Evolutionary conservation across 2,329 filamentous ascomycete species (phyloP).

Genomic region (Corniculantispora saksenae): DNA sequence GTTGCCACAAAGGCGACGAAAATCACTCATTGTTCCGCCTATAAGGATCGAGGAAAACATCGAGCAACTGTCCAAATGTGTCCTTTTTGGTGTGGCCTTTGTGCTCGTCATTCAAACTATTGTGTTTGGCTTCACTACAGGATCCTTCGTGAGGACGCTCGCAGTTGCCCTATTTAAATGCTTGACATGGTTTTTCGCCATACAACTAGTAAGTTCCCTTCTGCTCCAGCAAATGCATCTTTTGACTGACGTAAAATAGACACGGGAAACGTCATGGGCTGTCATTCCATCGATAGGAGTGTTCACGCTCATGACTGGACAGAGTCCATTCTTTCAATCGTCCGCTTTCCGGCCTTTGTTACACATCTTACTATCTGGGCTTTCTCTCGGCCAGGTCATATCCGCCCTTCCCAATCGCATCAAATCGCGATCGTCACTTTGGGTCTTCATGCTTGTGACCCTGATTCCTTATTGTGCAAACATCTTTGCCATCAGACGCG

Average conservation of each 20-base stretch:
- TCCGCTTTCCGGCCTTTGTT: conserved; percentile 26
- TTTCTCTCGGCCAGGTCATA: conserved; percentile 35
- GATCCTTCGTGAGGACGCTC: not conserved
- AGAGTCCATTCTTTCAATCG: conserved; percentile 12
- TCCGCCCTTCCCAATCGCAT: conserved; percentile 33
- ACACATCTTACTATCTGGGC: conserved; percentile 30
- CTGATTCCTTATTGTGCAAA: conserved; percentile 35
- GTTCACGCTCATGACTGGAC: conserved; percentile 11
- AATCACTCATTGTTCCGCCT: not conserved
- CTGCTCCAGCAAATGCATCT: fast-evolving
- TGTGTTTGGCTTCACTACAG: conserved; percentile 24
- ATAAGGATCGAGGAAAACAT: conserved; percentile 30
- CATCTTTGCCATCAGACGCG: conserved; percentile 25
- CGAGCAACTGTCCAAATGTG: conserved; percentile 27
- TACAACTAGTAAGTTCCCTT: conserved; percentile 31
- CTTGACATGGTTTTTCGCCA: conserved; percentile 37
- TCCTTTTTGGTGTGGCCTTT: conserved; percentile 26
- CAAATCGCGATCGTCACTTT: conserved; percentile 31
- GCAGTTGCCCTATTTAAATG: conserved; percentile 29
- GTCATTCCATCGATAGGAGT: conserved; percentile 12
- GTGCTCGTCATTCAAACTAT: conserved; percentile 23
- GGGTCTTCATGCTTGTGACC: conserved; percentile 33
- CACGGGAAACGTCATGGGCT: conserved; percentile 23
- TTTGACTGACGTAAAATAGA: conserved; percentile 24
- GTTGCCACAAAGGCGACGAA: not conserved